These are phyloP conservation scores for Jatropha curcas DNA, from an alignment of 345 rosid species.

Conservation along the genomic window DNA sequence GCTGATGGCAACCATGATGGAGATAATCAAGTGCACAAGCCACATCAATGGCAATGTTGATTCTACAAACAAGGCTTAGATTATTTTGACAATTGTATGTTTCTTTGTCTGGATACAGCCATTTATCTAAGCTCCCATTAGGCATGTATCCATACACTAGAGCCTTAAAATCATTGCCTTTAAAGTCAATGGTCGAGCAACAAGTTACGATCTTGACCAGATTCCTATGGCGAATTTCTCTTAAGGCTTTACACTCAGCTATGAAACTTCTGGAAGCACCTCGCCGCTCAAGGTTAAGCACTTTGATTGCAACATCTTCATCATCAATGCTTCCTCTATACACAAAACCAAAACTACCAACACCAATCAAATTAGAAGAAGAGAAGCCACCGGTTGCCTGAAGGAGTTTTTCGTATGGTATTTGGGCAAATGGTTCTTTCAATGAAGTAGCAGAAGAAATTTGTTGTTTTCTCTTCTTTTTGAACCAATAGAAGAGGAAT, in stretches of 20 bases:
- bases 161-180: constrained; percentile 25
- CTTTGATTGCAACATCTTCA: constrained; percentile 4
- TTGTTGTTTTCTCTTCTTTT: not conserved
- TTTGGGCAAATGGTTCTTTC: not conserved
- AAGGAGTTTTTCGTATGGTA: not conserved
- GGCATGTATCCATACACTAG: constrained; percentile 19
- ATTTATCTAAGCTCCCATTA: constrained; percentile 21
- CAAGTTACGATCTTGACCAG: constrained; percentile 23
- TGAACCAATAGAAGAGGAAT: not conserved
- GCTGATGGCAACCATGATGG: constrained; percentile 31
- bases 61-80: constrained; percentile 19
- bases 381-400: not conserved
- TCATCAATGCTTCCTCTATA: constrained; percentile 2
- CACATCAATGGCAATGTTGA: constrained; percentile 38
- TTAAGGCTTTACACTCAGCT: constrained; percentile 26
- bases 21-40: constrained; percentile 44
- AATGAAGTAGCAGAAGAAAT: not conserved
- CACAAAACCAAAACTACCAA: constrained; percentile 10
- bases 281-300: constrained; percentile 6
- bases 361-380: not conserved
- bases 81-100: no score
- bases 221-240: constrained; percentile 20
- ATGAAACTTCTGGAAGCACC: constrained; percentile 21
- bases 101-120: constrained; percentile 10
- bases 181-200: constrained; percentile 20